Evolutionary conservation across 768 basidiomycete genomes (phyloP).

Genomic region (Paxillus involutus): DNA sequence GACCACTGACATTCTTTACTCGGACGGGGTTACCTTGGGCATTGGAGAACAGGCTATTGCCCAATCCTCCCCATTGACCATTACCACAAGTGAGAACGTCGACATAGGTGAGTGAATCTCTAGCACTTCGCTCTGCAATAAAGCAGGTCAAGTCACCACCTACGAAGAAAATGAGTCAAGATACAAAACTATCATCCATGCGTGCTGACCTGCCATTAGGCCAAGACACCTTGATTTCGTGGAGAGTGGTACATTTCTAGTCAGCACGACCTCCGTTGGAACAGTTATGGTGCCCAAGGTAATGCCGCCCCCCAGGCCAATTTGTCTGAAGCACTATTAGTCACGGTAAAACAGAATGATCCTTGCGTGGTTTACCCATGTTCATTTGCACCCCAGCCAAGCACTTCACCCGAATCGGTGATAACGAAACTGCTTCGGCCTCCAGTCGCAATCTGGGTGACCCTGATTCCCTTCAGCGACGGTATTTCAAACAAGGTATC

Average conservation of each 20-base stretch:
- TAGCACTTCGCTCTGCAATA: slow-evolving; percentile 56
- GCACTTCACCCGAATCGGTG: slow-evolving; percentile 67
- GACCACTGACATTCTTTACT: slow-evolving; percentile 77
- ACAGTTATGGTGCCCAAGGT: slow-evolving; percentile 68
- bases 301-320: slow-evolving; percentile 70
- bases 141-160: slow-evolving; percentile 82
- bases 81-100: slow-evolving; percentile 79
- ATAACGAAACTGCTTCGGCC: slow-evolving; percentile 70
- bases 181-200: not conserved
- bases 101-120: slow-evolving; percentile 36
- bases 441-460: slow-evolving; percentile 74
- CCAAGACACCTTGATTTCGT: slow-evolving; percentile 60
- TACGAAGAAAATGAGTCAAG: slow-evolving; percentile 19
- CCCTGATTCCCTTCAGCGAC: slow-evolving; percentile 57
- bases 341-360: not conserved
- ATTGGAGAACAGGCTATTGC: slow-evolving; percentile 60
- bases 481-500: slow-evolving; percentile 77
- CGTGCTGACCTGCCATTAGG: slow-evolving; percentile 57
- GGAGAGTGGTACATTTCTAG: slow-evolving; percentile 50
- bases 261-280: slow-evolving; percentile 83
- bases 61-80: slow-evolving; percentile 80
- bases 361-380: slow-evolving; percentile 53
- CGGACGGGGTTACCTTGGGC: slow-evolving; percentile 69
- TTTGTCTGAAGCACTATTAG: slow-evolving; percentile 52
- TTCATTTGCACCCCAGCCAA: slow-evolving; percentile 91